These are phyloP conservation scores for Colletotrichum musae DNA, from an alignment of 2,329 filamentous ascomycete species.

Conservation along the genomic window DNA sequence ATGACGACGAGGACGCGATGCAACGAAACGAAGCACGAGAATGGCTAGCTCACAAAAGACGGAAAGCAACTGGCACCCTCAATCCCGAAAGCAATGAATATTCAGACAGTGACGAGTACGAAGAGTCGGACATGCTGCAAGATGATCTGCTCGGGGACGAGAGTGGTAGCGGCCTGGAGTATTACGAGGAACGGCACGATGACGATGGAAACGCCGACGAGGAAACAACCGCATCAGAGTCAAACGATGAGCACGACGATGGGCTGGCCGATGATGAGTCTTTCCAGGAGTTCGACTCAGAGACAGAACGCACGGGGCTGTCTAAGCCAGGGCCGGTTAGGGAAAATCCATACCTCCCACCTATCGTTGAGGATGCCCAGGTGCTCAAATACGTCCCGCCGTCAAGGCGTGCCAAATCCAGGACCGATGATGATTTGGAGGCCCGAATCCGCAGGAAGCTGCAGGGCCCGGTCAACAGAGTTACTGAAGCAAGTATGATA, in stretches of 20 bases:
- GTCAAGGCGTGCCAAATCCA: constrained; percentile 77
- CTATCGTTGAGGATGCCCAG: constrained; percentile 60
- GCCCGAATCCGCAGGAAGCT: constrained; percentile 82
- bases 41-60: constrained; percentile 72
- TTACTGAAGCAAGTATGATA: constrained; percentile 91
- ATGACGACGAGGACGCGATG: constrained; percentile 65
- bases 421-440: constrained; percentile 76
- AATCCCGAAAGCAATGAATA: constrained; percentile 4
- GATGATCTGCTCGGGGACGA: constrained; percentile 45
- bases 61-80: constrained; percentile 55
- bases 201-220: constrained; percentile 41
- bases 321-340: constrained; percentile 61
- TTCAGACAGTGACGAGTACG: constrained; percentile 36
- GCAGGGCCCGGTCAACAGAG: constrained; percentile 91
- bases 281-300: constrained; percentile 58
- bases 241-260: constrained; percentile 47
- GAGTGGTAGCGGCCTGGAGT: constrained; percentile 46
- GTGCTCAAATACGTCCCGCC: constrained; percentile 89
- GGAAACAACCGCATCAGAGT: constrained; percentile 34
- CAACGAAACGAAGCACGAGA: constrained; percentile 69
- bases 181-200: constrained; percentile 42
- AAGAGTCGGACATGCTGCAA: constrained; percentile 2
- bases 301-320: constrained; percentile 50
- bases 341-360: constrained; percentile 93
- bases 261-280: constrained; percentile 49